Evolutionary conservation across 768 basidiomycete species (phyloP).

Genomic region (Amanita rubescens): DNA sequence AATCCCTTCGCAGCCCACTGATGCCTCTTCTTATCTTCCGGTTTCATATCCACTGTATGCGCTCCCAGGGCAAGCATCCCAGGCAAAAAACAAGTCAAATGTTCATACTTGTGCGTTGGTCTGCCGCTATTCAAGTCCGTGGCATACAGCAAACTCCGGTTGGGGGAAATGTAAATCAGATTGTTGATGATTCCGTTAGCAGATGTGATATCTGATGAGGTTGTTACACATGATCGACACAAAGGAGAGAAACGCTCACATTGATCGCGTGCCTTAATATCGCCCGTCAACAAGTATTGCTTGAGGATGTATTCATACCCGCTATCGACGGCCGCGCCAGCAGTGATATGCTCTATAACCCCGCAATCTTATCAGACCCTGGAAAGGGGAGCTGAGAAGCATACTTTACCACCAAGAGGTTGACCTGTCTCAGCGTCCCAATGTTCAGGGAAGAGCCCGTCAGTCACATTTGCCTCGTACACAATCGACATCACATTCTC

Average conservation of each 20-base stretch:
- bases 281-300: constrained; percentile 50
- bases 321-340: constrained; percentile 55
- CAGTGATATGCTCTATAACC: constrained; percentile 32
- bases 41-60: constrained; percentile 32
- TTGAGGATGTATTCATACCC: constrained; percentile 66
- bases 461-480: constrained; percentile 21
- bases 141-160: constrained; percentile 53
- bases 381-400: background rate
- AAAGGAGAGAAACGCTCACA: constrained; percentile 30
- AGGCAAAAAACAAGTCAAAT: constrained; percentile 65
- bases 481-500: constrained; percentile 32
- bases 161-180: constrained; percentile 50
- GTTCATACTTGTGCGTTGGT: constrained; percentile 46
- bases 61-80: constrained; percentile 61
- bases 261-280: constrained; percentile 39
- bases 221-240: background rate
- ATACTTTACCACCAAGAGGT: constrained; percentile 17
- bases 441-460: constrained; percentile 28
- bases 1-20: constrained; percentile 67
- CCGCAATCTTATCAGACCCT: background rate
- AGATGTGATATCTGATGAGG: constrained; percentile 38
- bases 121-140: constrained; percentile 36
- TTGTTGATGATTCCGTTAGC: constrained; percentile 48
- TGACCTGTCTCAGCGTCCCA: constrained; percentile 20
- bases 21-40: constrained; percentile 38